Percentiles rank a stretch among this genome's conserved stretches.
Evolutionary conservation across 768 basidiomycete genomes (phyloP).

Genomic region (Inosperma sp.): DNA sequence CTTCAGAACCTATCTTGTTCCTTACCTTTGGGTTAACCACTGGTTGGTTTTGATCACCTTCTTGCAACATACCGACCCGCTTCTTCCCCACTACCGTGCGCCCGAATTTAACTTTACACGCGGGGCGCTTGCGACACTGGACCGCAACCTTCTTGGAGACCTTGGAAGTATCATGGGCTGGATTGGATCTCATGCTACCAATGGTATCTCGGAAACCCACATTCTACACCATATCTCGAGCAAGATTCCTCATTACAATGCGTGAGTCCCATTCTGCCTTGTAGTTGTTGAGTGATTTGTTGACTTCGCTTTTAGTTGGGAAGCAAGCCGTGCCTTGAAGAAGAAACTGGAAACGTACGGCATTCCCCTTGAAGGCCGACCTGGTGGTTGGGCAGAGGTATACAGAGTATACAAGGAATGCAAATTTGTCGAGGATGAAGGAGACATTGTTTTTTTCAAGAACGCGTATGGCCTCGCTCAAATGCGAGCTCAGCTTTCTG

Average conservation of each 20-base stretch:
- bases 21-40: conserved; percentile 93
- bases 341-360: conserved; percentile 62
- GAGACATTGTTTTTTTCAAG: conserved; percentile 88
- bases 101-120: conserved; percentile 89
- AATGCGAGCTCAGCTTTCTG: conserved; percentile 59
- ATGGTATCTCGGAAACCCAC: conserved; percentile 94
- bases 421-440: conserved; percentile 96
- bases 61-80: conserved; percentile 96
- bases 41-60: conserved; percentile 97
- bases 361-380: conserved; percentile 62
- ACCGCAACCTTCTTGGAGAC: conserved; percentile 76
- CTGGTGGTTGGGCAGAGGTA: conserved; percentile 76
- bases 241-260: conserved; percentile 96
- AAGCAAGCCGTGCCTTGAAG: conserved; percentile 82
- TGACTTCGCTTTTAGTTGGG: conserved; percentile 58
- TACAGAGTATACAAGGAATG: conserved; percentile 74
- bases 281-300: neutral
- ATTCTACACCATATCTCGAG: conserved; percentile 87
- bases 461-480: conserved; percentile 76
- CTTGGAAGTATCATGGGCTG: conserved; percentile 76
- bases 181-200: conserved; percentile 79
- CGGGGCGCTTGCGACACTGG: conserved; percentile 88
- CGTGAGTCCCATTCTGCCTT: conserved; percentile 36
- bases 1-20: conserved; percentile 75
- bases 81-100: conserved; percentile 90